Evolutionary conservation across 2,329 filamentous ascomycete species (phyloP).

Genomic region (Parasarocladium wereldwijsianum): DNA sequence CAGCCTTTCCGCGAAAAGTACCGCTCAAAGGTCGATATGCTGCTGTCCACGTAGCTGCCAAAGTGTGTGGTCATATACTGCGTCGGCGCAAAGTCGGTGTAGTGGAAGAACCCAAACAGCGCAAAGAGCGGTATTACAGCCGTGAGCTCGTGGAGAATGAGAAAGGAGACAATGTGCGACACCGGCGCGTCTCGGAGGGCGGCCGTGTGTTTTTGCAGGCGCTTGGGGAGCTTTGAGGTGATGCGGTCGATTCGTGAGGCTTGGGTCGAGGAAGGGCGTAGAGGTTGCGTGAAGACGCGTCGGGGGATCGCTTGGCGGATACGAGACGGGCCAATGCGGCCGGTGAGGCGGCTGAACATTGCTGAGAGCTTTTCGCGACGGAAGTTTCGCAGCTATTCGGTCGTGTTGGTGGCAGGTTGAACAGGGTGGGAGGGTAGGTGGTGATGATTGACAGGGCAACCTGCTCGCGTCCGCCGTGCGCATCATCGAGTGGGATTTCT

Average conservation of each 20-base stretch:
- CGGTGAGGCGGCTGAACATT: too few relatives aligned
- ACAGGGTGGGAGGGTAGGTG: too few relatives aligned
- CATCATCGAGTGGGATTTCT: too few relatives aligned
- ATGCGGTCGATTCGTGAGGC: slow-evolving; percentile 27
- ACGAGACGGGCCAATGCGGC: too few relatives aligned
- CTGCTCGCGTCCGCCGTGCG: too few relatives aligned
- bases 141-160: slow-evolving; percentile 84
- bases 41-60: slow-evolving; percentile 38
- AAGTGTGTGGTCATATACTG: slow-evolving; percentile 33
- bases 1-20: slow-evolving; percentile 71
- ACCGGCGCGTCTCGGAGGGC: slow-evolving; percentile 63
- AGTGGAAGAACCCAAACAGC: slow-evolving; percentile 67
- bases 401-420: too few relatives aligned
- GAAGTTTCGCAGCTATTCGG: too few relatives aligned
- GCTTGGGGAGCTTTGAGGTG: slow-evolving; percentile 43
- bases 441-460: too few relatives aligned
- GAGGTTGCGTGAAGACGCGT: slow-evolving; percentile 1
- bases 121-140: slow-evolving; percentile 67
- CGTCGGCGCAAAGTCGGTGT: slow-evolving; percentile 56
- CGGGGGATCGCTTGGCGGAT: background rate
- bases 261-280: slow-evolving; percentile 7
- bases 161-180: slow-evolving; percentile 72
- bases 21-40: slow-evolving; percentile 57
- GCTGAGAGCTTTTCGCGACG: too few relatives aligned
- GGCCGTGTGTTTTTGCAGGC: slow-evolving; percentile 53